Evolutionary conservation across 441 rosid species (phyloP), one percentile per base, ranked within the genome.

Genomic region (Erysimum cheiri): DNA sequence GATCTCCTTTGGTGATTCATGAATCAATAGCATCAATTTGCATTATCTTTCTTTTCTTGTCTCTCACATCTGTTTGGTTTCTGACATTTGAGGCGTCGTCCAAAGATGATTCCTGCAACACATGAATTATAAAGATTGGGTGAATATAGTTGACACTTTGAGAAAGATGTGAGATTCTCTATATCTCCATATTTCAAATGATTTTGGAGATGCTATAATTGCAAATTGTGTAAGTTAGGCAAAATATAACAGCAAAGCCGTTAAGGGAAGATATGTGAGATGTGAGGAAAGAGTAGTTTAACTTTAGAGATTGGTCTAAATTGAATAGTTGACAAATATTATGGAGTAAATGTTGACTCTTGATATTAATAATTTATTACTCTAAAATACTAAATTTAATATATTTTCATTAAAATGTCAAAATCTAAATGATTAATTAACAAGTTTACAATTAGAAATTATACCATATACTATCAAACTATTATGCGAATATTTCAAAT

Each of bases 1-100:
- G 49, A 15, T 41, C 9, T 66, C 13, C 33, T 64, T 29, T 65
- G 61, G 55, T 65, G 67, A 66, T 49, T 65, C 59, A 36, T 56
- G 65, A 48, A 39, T 39, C 66, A 48, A 8, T 3, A 9, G 8
- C 75, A 72, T 63, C 71, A 56, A 29, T 26, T 14, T 65, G 26
- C 55, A 37, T 26, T 14, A 8, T 11, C 15, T 72, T 32, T 63
- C 4, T n/a, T 19, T 40, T 32, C 13, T 43, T 57, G 8, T 17
- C 3, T 22, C 53, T 33, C 2, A 7, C 2, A 7, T 61, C 7
- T 61, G 52, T 39, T 47, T 64, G 64, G 58, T 36, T 64, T 72
- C 3, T 54, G 39, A 53, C 22, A 43, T 43, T 22, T 44, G 32
- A 43, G 32, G n/a, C n/a, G n/a, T n/a, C 2, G 50, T 55, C 57